Conservation (phyloP, 176 grass and related monocot species). For the Oryza punctata region DNA sequence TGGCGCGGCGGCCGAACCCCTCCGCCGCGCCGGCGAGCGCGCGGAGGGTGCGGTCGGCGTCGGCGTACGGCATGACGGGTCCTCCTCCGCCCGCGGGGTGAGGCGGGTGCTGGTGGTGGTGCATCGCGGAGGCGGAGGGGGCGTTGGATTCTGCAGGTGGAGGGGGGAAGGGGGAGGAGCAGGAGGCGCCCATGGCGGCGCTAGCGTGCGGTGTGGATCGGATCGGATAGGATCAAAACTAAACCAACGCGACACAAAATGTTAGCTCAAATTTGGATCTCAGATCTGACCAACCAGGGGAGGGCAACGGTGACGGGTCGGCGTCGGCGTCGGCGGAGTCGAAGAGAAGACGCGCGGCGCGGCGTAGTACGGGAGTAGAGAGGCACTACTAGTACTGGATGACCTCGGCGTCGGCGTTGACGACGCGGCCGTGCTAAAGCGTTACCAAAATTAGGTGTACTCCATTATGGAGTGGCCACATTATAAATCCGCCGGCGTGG, state of each 20-base stretch:
- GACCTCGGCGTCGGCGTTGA: no score
- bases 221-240: background rate
- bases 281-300: background rate
- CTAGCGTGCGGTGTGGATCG: background rate
- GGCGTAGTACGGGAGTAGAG: no score
- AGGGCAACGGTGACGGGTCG: no score
- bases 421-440: no score
- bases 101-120: background rate
- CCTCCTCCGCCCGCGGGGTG: background rate
- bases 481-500: no score
- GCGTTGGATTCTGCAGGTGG: background rate
- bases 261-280: background rate
- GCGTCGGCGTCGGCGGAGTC: no score
- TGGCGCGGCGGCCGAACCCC: constrained; percentile 57
- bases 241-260: background rate
- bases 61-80: background rate
- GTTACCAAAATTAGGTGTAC: no score
- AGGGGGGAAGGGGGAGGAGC: background rate
- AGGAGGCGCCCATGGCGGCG: background rate
- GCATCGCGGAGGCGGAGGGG: background rate
- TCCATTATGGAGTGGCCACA: no score
- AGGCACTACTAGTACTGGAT: no score
- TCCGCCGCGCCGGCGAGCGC: constrained; percentile 47
- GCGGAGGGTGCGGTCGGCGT: background rate
- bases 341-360: no score